A percentile compares a stretch with the other conserved stretches of the same genome.
Evolutionary conservation across 2,329 filamentous ascomycete species (phyloP).

Genomic region (Claviceps monticola): DNA sequence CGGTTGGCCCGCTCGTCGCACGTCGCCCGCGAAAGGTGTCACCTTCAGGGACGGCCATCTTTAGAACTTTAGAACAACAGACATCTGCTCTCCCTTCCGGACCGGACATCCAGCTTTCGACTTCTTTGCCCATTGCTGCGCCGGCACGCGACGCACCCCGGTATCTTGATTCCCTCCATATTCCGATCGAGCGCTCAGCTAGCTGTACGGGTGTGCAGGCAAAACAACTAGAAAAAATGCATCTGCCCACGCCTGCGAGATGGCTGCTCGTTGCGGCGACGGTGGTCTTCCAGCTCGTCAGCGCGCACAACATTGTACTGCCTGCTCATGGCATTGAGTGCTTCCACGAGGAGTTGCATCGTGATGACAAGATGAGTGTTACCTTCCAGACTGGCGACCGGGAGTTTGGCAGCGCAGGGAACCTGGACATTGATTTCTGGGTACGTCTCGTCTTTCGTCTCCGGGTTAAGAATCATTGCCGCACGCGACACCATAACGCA

Average conservation of each 20-base stretch:
- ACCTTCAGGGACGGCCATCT: neutral
- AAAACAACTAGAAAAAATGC: constrained; percentile 11
- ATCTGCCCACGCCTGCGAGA: constrained; percentile 25
- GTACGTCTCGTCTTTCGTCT: constrained; percentile 36
- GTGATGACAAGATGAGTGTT: constrained; percentile 95
- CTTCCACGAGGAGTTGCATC: constrained; percentile 88
- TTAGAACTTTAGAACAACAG: neutral
- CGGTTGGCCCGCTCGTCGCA: neutral
- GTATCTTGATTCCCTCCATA: neutral
- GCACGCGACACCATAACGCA: neutral
- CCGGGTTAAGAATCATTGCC: neutral
- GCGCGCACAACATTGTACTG: constrained; percentile 92
- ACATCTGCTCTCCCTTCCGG: neutral
- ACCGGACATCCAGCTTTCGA: neutral
- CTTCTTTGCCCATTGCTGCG: neutral
- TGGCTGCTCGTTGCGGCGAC: constrained; percentile 25
- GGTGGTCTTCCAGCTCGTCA: constrained; percentile 39
- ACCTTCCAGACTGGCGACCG: constrained; percentile 96
- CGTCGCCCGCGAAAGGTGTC: constrained; percentile 3
- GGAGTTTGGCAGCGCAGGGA: constrained; percentile 88
- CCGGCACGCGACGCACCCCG: neutral
- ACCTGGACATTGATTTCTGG: constrained; percentile 96
- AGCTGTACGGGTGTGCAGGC: neutral
- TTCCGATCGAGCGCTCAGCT: neutral
- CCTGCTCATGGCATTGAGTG: constrained; percentile 89